These are phyloP conservation scores for Macadamia integrifolia DNA, from an alignment of 164 flowering plant genomes.

Conservation along the genomic window DNA sequence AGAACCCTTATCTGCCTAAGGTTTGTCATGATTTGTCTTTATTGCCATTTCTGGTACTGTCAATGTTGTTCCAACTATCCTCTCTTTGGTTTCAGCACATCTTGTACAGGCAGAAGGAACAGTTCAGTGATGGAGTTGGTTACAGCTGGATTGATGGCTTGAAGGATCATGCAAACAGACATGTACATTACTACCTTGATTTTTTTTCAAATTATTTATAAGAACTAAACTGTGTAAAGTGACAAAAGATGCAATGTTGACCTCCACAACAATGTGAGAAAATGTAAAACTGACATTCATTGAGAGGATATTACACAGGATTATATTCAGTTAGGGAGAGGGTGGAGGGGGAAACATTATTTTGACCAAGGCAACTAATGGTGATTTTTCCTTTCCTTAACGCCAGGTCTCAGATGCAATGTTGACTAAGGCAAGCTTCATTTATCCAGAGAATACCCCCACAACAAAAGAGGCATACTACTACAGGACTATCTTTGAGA, in stretches of 20 bases:
- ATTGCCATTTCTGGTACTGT: neutral
- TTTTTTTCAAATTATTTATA: neutral
- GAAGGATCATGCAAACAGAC: constrained; percentile 82
- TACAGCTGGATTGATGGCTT: constrained; percentile 99
- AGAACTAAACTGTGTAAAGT: neutral
- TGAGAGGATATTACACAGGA: too few relatives aligned
- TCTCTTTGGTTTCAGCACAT: constrained; percentile 57
- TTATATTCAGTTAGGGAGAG: too few relatives aligned
- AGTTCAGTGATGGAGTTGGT: constrained; percentile 99
- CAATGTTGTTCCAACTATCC: constrained; percentile 6
- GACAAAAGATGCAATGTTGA: too few relatives aligned
- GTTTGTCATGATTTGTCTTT: constrained; percentile 31
- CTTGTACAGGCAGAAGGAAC: constrained; percentile 96
- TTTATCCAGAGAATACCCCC: constrained; percentile 97
- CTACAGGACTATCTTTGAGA: constrained; percentile 85
- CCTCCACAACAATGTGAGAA: too few relatives aligned
- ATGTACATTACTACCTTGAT: constrained; percentile 31
- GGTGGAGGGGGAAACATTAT: too few relatives aligned
- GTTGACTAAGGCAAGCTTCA: constrained; percentile 67
- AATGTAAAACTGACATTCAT: too few relatives aligned
- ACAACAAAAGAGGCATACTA: constrained; percentile 90
- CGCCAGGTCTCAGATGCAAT: constrained; percentile 85
- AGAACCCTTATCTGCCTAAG: constrained; percentile 93
- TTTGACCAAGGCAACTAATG: too few relatives aligned
- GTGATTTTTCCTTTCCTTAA: constrained; percentile 5